Conservation (phyloP, 129 eudicot genomes). For the Centrapalus pauciflorus region DNA sequence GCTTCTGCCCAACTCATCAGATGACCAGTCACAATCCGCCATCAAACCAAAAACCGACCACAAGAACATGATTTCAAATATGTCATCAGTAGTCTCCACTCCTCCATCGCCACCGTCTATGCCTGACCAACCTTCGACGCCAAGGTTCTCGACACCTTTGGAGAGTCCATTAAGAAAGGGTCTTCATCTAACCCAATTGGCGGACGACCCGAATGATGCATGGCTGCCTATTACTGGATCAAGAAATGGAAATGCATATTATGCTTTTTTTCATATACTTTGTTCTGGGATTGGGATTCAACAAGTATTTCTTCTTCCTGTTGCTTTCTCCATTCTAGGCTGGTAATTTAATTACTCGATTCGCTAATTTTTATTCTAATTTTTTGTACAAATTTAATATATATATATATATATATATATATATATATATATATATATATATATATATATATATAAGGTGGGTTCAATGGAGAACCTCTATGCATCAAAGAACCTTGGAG, state of each 20-base stretch:
- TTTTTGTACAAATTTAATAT: no score
- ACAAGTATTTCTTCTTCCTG: conserved; percentile 55
- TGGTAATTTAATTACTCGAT: conserved; percentile 50
- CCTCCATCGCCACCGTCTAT: conserved; percentile 49
- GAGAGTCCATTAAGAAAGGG: conserved; percentile 55
- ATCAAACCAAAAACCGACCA: conserved; percentile 19
- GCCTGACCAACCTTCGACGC: conserved; percentile 38
- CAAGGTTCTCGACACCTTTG: conserved; percentile 47
- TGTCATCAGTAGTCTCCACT: conserved; percentile 28
- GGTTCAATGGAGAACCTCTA: no score
- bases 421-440: no score
- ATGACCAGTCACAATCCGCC: no score
- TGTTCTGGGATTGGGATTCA: conserved; percentile 60
- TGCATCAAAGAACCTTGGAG: no score
- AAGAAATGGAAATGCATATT: conserved; percentile 48
- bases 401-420: no score
- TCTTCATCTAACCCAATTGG: conserved; percentile 37
- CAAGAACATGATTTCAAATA: conserved; percentile 17
- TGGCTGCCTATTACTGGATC: conserved; percentile 67
- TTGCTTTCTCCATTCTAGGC: conserved; percentile 56
- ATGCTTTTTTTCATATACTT: conserved; percentile 52
- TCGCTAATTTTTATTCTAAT: no score
- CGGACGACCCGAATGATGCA: conserved; percentile 50
- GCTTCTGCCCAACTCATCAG: conserved; percentile 24
- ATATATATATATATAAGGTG: no score